Conservation (phyloP, 1,284 basidiomycete genomes). For the Ustilago vetiveriae region DNA sequence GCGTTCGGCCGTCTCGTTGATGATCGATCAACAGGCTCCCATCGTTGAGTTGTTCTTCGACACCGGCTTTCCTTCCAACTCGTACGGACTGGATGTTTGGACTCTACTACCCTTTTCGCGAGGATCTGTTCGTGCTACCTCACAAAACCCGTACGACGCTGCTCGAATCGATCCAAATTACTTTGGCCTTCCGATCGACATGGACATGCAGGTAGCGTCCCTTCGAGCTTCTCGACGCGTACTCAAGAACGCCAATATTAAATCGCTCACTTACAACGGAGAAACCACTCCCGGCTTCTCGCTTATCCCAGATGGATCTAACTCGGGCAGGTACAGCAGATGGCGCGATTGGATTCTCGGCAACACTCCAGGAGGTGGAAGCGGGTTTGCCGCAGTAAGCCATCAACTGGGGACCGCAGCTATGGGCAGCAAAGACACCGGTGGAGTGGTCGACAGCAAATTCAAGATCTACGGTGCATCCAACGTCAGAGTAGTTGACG, state of each 20-base stretch:
- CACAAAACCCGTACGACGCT: conserved; percentile 26
- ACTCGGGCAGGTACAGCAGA: conserved; percentile 51
- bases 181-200: conserved; percentile 67
- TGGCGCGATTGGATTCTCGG: conserved; percentile 68
- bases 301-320: conserved; percentile 51
- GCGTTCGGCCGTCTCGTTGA: conserved; percentile 24
- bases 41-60: conserved; percentile 60
- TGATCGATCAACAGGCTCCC: conserved; percentile 49
- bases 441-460: conserved; percentile 70
- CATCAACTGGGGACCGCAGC: conserved; percentile 75
- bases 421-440: conserved; percentile 74
- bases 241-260: conserved; percentile 58
- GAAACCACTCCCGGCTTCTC: conserved; percentile 67
- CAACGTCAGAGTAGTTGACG: conserved; percentile 61
- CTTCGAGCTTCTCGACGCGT: conserved; percentile 61
- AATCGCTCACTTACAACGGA: conserved; percentile 51
- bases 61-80: conserved; percentile 44
- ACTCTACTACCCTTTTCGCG: conserved; percentile 54
- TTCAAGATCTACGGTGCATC: conserved; percentile 66
- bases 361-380: conserved; percentile 53
- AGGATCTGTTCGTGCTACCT: conserved; percentile 42
- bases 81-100: conserved; percentile 61
- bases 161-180: conserved; percentile 56
- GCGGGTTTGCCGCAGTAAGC: conserved; percentile 67
- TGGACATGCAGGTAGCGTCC: conserved; percentile 65